Evolutionary conservation across 1,139 yeast genomes (phyloP).

Genomic region (Candida albicans): DNA sequence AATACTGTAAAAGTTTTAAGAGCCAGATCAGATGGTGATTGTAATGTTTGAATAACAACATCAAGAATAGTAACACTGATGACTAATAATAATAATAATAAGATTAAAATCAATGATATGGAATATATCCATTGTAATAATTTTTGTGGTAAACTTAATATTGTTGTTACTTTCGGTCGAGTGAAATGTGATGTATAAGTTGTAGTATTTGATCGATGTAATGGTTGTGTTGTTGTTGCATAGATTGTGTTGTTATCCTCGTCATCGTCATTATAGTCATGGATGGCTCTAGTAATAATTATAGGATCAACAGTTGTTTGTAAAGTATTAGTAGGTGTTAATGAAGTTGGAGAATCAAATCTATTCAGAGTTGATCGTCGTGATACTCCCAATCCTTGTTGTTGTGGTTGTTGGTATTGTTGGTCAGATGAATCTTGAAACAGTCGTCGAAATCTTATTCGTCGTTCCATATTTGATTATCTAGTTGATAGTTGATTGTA

Average conservation of each 20-base stretch:
- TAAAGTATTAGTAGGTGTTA: background rate
- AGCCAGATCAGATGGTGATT: constrained; percentile 52
- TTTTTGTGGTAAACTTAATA: constrained; percentile 34
- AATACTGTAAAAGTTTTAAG: constrained; percentile 76
- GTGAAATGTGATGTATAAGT: constrained; percentile 6
- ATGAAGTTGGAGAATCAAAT: background rate
- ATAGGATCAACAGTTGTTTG: too few species aligned
- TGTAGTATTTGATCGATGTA: constrained; percentile 8
- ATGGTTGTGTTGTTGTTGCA: constrained; percentile 1
- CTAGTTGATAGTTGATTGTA: too few species aligned
- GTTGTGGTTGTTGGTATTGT: too few species aligned
- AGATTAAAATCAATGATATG: constrained; percentile 51
- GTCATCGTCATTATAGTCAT: too few species aligned
- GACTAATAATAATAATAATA: constrained; percentile 54
- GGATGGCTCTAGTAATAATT: too few species aligned
- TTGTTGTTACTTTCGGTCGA: constrained; percentile 8
- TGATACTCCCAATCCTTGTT: too few species aligned
- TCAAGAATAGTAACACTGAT: constrained; percentile 74
- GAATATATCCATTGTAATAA: constrained; percentile 55
- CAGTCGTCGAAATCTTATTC: background rate
- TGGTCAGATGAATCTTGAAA: background rate
- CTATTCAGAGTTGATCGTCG: too few species aligned
- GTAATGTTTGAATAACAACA: constrained; percentile 61
- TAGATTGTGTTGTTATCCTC: background rate
- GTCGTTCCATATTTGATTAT: background rate